phyloP scores from a whole-genome alignment of 495 filamentous ascomycete genomes.

The Penicillium desertorum region DNA sequence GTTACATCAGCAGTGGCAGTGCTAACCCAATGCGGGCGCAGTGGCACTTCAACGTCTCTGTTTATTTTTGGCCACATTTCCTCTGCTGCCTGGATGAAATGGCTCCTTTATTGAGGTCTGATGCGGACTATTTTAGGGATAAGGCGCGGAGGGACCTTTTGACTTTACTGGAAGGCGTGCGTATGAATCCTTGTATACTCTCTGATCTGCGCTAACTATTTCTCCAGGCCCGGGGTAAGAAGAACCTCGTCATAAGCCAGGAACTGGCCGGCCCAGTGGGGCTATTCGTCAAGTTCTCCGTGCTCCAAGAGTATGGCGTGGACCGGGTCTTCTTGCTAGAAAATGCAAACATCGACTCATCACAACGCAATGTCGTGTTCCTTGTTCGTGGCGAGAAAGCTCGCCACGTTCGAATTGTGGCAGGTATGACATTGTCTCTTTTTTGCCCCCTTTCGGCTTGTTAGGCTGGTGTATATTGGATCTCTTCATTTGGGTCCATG shows the following conservation, averaged over 20 bases:
- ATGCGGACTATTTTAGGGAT: conserved; percentile 76
- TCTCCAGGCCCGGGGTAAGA: conserved; percentile 89
- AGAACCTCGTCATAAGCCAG: conserved; percentile 93
- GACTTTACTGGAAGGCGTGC: conserved; percentile 86
- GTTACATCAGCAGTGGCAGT: conserved; percentile 19
- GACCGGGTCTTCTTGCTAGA: conserved; percentile 94
- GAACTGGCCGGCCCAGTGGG: conserved; percentile 85
- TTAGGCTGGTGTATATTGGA: conserved; percentile 4
- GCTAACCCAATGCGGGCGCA: conserved; percentile 15
- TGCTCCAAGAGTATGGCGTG: conserved; percentile 88
- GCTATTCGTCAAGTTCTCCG: conserved; percentile 90
- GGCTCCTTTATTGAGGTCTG: conserved; percentile 65
- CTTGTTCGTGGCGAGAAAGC: conserved; percentile 85
- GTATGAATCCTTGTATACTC: conserved; percentile 51
- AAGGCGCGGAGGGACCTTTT: conserved; percentile 83
- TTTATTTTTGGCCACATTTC: conserved; percentile 26
- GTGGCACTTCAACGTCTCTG: conserved; percentile 13
- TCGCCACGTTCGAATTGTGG: conserved; percentile 75
- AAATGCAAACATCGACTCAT: conserved; percentile 88
- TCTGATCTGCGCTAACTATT: conserved; percentile 28
- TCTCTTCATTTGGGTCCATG: background rate
- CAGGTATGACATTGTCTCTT: conserved; percentile 62
- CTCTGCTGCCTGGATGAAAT: conserved; percentile 39
- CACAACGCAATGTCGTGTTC: conserved; percentile 94
- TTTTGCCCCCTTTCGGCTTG: conserved; percentile 4